Evolutionary conservation across 208 protist genomes (phyloP).

Genomic region (Naegleria lovaniensis): DNA sequence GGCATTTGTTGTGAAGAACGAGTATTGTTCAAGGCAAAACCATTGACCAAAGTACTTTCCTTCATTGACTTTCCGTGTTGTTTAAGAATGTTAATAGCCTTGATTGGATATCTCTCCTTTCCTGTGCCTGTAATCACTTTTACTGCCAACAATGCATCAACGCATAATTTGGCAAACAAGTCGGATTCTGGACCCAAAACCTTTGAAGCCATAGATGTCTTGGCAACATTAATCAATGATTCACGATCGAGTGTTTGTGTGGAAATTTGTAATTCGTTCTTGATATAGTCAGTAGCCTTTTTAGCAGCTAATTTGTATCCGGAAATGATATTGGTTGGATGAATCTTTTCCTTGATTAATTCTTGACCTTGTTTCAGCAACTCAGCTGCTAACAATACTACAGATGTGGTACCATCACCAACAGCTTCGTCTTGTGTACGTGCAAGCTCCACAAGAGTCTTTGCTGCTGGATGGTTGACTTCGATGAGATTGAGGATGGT

Average conservation of each 20-base stretch:
- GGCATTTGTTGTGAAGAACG: conserved; percentile 96
- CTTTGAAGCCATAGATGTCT: conserved; percentile 99
- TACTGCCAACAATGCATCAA: conserved; percentile 11
- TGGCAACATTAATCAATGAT: conserved; percentile 89
- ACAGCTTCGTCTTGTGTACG: conserved; percentile 98
- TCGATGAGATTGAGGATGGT: conserved; percentile 82
- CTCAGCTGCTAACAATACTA: conserved; percentile 98
- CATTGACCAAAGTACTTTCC: conserved; percentile 82
- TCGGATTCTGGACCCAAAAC: conserved; percentile 90
- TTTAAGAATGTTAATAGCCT: conserved; percentile 95
- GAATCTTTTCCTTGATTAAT: conserved; percentile 89
- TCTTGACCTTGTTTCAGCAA: conserved; percentile 94
- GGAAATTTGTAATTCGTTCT: conserved; percentile 69
- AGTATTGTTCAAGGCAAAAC: conserved; percentile 92
- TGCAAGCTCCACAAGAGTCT: conserved; percentile 96
- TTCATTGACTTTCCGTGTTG: conserved; percentile 88
- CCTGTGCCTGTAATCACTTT: conserved; percentile 26
- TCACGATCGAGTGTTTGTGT: conserved; percentile 86
- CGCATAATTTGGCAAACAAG: conserved; percentile 83
- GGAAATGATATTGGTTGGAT: conserved; percentile 97
- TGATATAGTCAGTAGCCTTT: conserved; percentile 90
- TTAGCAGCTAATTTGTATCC: conserved; percentile 94
- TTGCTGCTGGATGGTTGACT: conserved; percentile 87
- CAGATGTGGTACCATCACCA: conserved; percentile 97
- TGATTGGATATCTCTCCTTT: conserved; percentile 89